Percentiles rank a stretch among this genome's conserved stretches.
These are phyloP conservation scores for Fusarium sp. DNA, from an alignment of 2,329 filamentous ascomycete species.

Conservation along the genomic window DNA sequence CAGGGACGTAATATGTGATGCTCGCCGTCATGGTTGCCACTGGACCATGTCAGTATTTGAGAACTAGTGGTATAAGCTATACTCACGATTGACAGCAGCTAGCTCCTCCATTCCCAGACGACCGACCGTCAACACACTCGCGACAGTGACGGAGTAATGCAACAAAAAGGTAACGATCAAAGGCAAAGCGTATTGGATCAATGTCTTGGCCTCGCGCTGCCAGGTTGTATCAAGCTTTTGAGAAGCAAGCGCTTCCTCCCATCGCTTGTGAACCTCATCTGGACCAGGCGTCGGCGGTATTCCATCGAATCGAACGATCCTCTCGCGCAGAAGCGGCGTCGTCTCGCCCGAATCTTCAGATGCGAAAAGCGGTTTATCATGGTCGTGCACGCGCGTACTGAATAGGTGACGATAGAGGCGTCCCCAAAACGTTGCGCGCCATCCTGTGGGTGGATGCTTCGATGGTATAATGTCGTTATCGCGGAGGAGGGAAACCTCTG, in stretches of 20 bases:
- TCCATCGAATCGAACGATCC: constrained; percentile 5
- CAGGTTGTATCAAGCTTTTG: constrained; percentile 88
- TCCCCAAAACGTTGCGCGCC: constrained; percentile 9
- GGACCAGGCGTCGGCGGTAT: constrained; percentile 26
- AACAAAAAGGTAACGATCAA: constrained; percentile 77
- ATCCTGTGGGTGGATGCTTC: not conserved
- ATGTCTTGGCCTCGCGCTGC: constrained; percentile 84
- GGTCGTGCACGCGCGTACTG: constrained; percentile 33
- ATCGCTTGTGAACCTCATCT: constrained; percentile 53
- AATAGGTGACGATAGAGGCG: constrained; percentile 31
- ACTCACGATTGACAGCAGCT: constrained; percentile 54
- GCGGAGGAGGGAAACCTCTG: constrained; percentile 33
- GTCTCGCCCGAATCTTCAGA: constrained; percentile 16
- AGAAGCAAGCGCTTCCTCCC: constrained; percentile 83
- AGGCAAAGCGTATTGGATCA: constrained; percentile 75
- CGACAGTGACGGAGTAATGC: constrained; percentile 82
- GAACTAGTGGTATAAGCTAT: accelerated
- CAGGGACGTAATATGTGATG: constrained; percentile 80
- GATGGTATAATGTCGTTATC: constrained; percentile 41
- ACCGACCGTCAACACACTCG: constrained; percentile 80
- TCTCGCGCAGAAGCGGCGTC: constrained; percentile 13
- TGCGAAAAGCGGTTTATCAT: constrained; percentile 14
- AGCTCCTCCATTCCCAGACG: constrained; percentile 73
- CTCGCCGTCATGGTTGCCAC: constrained; percentile 77
- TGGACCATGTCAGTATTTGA: not conserved